Conservation (phyloP, 2,329 filamentous ascomycete species). For the Fusarium citri region DNA sequence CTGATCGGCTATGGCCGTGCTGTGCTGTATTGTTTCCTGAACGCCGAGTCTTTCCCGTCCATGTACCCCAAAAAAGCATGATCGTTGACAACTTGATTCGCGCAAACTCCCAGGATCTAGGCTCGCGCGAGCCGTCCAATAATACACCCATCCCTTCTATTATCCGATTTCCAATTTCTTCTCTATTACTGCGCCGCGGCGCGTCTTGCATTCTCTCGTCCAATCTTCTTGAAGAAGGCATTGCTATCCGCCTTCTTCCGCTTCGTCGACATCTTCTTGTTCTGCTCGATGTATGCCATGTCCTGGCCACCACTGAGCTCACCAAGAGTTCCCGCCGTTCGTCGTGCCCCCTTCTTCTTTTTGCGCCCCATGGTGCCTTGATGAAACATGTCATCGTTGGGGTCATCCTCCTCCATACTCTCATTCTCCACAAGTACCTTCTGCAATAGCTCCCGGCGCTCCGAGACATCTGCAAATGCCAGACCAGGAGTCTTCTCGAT, state of each 20-base stretch:
- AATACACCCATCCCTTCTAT: background rate
- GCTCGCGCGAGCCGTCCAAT: slow-evolving; percentile 7
- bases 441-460: slow-evolving; percentile 86
- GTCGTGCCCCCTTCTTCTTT: slow-evolving; percentile 71
- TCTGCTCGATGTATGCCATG: slow-evolving; percentile 95
- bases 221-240: slow-evolving; percentile 58
- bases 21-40: slow-evolving; percentile 25
- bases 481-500: slow-evolving; percentile 86
- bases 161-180: slow-evolving; percentile 5
- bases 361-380: slow-evolving; percentile 60
- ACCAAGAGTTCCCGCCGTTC: slow-evolving; percentile 86
- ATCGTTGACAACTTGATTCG: slow-evolving; percentile 2
- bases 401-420: slow-evolving; percentile 76
- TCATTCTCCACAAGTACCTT: slow-evolving; percentile 92
- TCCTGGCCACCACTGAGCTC: slow-evolving; percentile 92
- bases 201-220: slow-evolving; percentile 55
- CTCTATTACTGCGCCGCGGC: slow-evolving; percentile 48
- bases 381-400: slow-evolving; percentile 59
- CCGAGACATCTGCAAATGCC: slow-evolving; percentile 80
- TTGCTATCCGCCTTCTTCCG: slow-evolving; percentile 56
- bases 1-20: slow-evolving; percentile 18
- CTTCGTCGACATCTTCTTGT: slow-evolving; percentile 68
- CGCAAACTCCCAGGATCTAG: slow-evolving; percentile 5
- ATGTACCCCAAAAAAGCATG: slow-evolving; percentile 17
- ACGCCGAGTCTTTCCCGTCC: slow-evolving; percentile 42